phyloP scores from a whole-genome alignment of 805 yeast genomes.

The Cyberlindnera maclurae region DNA sequence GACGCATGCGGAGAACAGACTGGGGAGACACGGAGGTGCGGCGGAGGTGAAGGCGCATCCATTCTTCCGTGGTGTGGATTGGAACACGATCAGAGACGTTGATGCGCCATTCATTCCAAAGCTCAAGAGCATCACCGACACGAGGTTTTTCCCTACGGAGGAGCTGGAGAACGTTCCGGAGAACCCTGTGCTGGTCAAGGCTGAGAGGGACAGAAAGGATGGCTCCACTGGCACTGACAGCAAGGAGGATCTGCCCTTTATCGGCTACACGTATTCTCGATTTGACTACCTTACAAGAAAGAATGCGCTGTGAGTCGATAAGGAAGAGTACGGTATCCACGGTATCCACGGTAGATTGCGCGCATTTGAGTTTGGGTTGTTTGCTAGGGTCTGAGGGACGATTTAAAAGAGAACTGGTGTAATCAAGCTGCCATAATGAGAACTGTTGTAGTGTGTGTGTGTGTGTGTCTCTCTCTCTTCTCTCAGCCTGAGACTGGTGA shows the following conservation, averaged over 20 bases:
- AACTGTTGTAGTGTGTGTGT: too few species aligned
- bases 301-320: slow-evolving; percentile 37
- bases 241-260: slow-evolving; percentile 90
- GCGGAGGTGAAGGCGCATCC: slow-evolving; percentile 68
- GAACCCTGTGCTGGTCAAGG: slow-evolving; percentile 64
- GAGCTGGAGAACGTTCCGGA: slow-evolving; percentile 94
- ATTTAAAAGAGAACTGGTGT: too few species aligned
- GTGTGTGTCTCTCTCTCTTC: too few species aligned
- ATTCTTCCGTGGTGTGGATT: slow-evolving; percentile 82
- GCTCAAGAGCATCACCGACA: slow-evolving; percentile 86
- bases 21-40: slow-evolving; percentile 51
- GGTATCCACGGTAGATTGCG: too few species aligned
- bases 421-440: too few species aligned
- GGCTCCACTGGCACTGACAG: slow-evolving; percentile 38
- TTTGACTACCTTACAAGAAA: slow-evolving; percentile 86
- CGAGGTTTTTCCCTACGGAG: slow-evolving; percentile 96
- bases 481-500: too few species aligned
- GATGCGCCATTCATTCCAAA: slow-evolving; percentile 96
- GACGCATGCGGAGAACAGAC: slow-evolving; percentile 77
- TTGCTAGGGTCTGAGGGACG: too few species aligned
- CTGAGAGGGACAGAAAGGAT: slow-evolving; percentile 55
- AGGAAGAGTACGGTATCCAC: too few species aligned
- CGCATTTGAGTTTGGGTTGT: too few species aligned
- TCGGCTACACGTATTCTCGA: slow-evolving; percentile 93
- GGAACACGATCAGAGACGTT: slow-evolving; percentile 61